phyloP scores from a whole-genome alignment of 176 grass and related monocot genomes.

The Rhynchospora tenuis region DNA sequence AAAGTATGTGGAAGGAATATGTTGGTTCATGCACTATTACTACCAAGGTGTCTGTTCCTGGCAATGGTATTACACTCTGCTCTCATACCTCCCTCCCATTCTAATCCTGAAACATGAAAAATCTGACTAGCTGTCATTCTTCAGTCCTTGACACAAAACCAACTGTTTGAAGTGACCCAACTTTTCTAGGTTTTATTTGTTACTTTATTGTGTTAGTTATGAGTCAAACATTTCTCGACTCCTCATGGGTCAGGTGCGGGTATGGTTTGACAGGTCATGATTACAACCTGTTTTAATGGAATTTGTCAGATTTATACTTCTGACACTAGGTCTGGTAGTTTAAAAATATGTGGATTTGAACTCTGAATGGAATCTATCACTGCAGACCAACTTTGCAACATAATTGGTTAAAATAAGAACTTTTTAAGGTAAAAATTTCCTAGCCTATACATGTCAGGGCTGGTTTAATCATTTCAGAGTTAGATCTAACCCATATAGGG shows the following conservation, averaged over 20 bases:
- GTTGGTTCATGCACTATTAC: conserved; percentile 59
- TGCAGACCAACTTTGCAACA: background rate
- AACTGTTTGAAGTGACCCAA: background rate
- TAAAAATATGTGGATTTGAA: background rate
- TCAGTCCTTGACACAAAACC: background rate
- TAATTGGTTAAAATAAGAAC: background rate
- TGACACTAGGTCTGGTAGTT: background rate
- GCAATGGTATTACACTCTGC: conserved; percentile 40
- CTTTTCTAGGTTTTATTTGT: background rate
- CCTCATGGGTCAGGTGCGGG: background rate
- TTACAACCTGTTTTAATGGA: background rate
- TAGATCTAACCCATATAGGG: background rate
- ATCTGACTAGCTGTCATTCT: background rate
- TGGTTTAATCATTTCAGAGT: background rate
- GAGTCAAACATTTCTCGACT: background rate
- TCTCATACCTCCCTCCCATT: background rate
- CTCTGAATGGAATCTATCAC: background rate
- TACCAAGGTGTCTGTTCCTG: conserved; percentile 49
- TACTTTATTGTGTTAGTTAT: background rate
- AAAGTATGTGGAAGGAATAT: conserved; percentile 60
- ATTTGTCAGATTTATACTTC: background rate
- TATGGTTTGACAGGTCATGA: background rate
- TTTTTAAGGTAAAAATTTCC: background rate
- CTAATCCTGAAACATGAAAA: background rate
- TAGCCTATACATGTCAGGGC: background rate